These are phyloP conservation scores for Gonium pectorale DNA, from an alignment of 139 green algal genomes.

Conservation along the genomic window DNA sequence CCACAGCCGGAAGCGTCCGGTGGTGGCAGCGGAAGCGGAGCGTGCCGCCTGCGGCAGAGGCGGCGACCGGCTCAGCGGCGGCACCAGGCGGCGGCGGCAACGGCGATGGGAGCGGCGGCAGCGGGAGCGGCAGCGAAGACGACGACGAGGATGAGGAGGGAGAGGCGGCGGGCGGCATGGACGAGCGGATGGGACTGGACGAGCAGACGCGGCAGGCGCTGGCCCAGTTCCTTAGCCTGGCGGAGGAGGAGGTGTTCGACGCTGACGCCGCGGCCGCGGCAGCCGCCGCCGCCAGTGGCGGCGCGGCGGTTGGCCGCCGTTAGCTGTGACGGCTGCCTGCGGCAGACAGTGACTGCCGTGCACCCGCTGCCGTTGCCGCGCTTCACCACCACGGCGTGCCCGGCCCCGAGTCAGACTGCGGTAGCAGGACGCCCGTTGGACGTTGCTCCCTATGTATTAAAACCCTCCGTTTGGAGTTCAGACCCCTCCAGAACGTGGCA, in stretches of 20 bases:
- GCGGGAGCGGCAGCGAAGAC: neutral
- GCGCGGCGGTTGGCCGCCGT: too few relatives aligned
- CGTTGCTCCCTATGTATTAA: too few relatives aligned
- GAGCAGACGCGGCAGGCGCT: neutral
- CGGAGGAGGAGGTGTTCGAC: constrained; percentile 31
- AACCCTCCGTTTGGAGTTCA: too few relatives aligned
- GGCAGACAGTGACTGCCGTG: too few relatives aligned
- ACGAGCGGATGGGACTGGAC: constrained; percentile 34
- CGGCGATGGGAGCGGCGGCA: neutral
- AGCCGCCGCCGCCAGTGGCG: too few relatives aligned
- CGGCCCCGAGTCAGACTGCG: too few relatives aligned
- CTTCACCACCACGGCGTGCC: too few relatives aligned
- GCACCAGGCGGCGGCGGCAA: neutral
- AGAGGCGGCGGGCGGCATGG: neutral
- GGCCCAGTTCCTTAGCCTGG: constrained; percentile 10
- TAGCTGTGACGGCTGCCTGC: too few relatives aligned
- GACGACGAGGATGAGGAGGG: neutral
- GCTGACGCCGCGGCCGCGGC: neutral
- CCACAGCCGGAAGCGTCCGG: neutral
- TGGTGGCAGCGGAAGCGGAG: neutral
- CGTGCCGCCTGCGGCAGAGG: neutral
- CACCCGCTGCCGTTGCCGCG: too few relatives aligned
- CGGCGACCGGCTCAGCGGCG: neutral
- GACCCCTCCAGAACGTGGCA: too few relatives aligned
- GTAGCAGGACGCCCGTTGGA: too few relatives aligned